Conservation (phyloP, 2,329 filamentous ascomycete species). For the Leptographium lundbergii region DNA sequence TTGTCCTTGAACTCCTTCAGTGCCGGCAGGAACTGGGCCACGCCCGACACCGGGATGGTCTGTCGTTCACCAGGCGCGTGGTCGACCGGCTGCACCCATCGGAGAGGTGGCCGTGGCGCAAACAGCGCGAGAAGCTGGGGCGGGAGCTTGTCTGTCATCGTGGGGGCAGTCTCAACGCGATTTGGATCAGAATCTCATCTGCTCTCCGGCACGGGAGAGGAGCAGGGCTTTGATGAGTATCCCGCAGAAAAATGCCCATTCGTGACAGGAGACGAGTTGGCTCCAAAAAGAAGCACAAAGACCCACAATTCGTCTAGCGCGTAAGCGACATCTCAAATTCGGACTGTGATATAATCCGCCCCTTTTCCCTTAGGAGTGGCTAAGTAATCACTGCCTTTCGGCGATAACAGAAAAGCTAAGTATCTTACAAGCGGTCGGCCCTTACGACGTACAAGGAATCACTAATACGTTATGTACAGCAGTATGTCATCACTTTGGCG, state of each 20-base stretch:
- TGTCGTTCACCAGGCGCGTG: slow-evolving; percentile 70
- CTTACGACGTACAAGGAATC: no score
- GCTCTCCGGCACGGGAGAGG: not conserved
- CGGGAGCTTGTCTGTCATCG: slow-evolving; percentile 93
- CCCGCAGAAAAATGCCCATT: not conserved
- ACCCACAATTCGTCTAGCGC: no score
- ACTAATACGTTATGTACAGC: no score
- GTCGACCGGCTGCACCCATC: slow-evolving; percentile 77
- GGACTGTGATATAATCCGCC: no score
- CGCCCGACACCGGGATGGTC: slow-evolving; percentile 58
- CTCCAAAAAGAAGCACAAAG: not conserved
- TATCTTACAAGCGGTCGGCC: no score
- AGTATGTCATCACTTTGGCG: no score
- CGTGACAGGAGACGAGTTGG: not conserved
- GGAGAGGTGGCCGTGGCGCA: slow-evolving; percentile 80
- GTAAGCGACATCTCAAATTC: no score
- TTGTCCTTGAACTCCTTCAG: slow-evolving; percentile 68
- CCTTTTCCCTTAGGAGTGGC: no score
- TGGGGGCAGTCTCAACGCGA: not conserved
- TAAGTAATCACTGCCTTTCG: no score
- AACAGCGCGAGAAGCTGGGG: slow-evolving; percentile 89
- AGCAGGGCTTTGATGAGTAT: not conserved
- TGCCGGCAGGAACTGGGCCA: slow-evolving; percentile 63
- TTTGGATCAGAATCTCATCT: not conserved
- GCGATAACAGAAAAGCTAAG: no score